Conservation (phyloP, 2,329 filamentous ascomycete genomes). For the Aspergillus chevalieri region DNA sequence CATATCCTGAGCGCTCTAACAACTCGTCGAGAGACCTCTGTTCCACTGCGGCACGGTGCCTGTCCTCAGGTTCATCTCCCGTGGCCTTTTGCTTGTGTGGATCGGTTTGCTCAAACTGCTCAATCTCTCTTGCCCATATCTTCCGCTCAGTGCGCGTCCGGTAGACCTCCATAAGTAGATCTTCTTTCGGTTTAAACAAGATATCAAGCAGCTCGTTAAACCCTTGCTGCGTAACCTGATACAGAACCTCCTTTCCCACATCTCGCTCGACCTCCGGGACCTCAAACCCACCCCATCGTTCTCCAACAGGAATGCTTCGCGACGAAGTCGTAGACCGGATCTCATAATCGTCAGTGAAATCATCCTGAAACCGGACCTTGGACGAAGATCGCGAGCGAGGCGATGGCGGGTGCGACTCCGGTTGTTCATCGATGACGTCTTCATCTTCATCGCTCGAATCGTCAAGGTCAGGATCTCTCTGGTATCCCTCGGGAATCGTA, state of each 20-base stretch:
- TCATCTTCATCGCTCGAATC: conserved; percentile 47
- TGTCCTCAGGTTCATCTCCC: not conserved
- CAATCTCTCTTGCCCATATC: conserved; percentile 42
- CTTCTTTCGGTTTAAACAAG: conserved; percentile 76
- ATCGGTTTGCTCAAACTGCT: conserved; percentile 28
- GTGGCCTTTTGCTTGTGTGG: conserved; percentile 15
- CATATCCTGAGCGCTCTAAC: conserved; percentile 38
- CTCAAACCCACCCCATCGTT: conserved; percentile 71
- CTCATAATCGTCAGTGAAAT: conserved; percentile 60
- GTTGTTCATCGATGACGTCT: conserved; percentile 40
- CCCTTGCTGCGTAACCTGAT: conserved; percentile 84
- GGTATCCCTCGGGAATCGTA: conserved; percentile 56
- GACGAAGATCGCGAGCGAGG: conserved; percentile 67
- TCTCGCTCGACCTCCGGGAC: conserved; percentile 75
- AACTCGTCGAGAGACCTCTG: conserved; percentile 39
- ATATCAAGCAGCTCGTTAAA: conserved; percentile 88
- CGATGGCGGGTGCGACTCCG: conserved; percentile 37
- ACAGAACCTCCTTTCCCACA: conserved; percentile 80
- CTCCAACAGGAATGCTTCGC: conserved; percentile 57
- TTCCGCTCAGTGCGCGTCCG: conserved; percentile 58
- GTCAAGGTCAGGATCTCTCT: conserved; percentile 34
- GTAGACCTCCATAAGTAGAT: conserved; percentile 63
- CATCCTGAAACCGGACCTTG: conserved; percentile 71
- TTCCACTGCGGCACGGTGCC: conserved; percentile 3
- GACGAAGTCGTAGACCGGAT: conserved; percentile 68